phyloP scores from a whole-genome alignment of 306 rosid species.

The Glycine latifolia region DNA sequence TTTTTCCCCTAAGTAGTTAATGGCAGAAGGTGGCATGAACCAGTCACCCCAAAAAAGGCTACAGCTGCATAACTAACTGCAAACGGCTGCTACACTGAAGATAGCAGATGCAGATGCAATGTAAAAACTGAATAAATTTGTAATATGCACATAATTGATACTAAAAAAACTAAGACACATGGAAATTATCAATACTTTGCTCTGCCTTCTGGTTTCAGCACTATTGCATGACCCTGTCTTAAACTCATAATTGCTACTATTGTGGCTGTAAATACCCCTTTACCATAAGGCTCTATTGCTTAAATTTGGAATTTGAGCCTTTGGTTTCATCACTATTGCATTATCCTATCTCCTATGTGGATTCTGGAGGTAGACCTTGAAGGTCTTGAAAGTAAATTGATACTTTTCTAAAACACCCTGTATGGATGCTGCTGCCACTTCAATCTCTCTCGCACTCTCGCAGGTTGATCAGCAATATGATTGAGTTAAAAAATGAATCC shows the following conservation, averaged over 20 bases:
- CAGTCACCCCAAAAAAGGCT: not conserved
- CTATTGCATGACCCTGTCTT: not conserved
- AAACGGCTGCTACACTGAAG: not conserved
- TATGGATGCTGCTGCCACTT: not conserved
- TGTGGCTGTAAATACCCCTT: not conserved
- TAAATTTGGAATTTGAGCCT: not conserved
- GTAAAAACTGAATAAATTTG: not conserved
- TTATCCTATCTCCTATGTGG: not conserved
- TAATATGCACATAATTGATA: not conserved
- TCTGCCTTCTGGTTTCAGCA: not conserved
- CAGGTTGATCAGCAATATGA: not conserved
- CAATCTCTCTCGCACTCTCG: not conserved
- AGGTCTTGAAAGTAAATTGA: not conserved
- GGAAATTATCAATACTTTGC: not conserved
- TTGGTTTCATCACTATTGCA: not conserved
- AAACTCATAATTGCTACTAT: not conserved
- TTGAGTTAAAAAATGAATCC: not conserved
- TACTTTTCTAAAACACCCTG: not conserved
- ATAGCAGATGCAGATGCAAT: not conserved
- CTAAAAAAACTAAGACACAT: not conserved
- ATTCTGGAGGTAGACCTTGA: too few relatives aligned
- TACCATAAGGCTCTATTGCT: not conserved
- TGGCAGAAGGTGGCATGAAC: not conserved
- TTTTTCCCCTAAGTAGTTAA: not conserved
- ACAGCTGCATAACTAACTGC: not conserved